Conservation (phyloP, 192 early-diverging fungal species). For the Coemansia javaensis region DNA sequence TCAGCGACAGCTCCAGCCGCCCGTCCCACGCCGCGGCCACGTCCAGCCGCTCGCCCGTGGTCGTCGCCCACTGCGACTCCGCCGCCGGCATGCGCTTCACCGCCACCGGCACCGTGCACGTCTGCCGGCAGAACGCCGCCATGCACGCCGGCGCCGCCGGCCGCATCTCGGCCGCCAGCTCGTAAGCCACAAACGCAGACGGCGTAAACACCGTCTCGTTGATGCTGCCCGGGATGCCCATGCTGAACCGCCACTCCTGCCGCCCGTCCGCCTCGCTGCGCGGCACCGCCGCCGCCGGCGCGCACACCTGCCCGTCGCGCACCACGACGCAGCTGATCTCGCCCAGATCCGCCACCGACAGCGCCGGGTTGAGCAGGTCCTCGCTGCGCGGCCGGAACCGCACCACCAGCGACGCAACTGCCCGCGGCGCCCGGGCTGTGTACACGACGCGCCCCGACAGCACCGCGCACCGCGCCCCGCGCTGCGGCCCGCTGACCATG, state of each 20-base stretch:
- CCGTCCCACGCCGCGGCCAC: conserved; percentile 32
- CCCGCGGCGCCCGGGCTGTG: conserved; percentile 10
- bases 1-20: conserved; percentile 34
- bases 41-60: conserved; percentile 30
- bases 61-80: conserved; percentile 29
- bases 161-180: conserved; percentile 37
- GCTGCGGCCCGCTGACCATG: conserved; percentile 24
- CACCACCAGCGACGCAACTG: conserved; percentile 28
- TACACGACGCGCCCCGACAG: conserved; percentile 32
- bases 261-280: conserved; percentile 6
- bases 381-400: conserved; percentile 32
- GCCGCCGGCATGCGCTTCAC: conserved; percentile 34
- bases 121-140: conserved; percentile 18
- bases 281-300: conserved; percentile 5
- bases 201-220: conserved; percentile 38
- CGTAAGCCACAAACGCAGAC: conserved; percentile 33
- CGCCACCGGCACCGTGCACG: conserved; percentile 10
- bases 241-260: conserved; percentile 39
- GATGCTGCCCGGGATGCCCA: conserved; percentile 36
- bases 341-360: conserved; percentile 21
- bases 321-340: conserved; percentile 28
- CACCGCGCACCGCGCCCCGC: conserved; percentile 29
- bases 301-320: conserved; percentile 19
- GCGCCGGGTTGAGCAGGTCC: conserved; percentile 36
- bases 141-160: conserved; percentile 2